A percentile compares a stretch with the other conserved stretches of the same genome.
These are phyloP conservation scores for Glycyrrhiza uralensis DNA, from an alignment of 306 rosid species.

Conservation along the genomic window DNA sequence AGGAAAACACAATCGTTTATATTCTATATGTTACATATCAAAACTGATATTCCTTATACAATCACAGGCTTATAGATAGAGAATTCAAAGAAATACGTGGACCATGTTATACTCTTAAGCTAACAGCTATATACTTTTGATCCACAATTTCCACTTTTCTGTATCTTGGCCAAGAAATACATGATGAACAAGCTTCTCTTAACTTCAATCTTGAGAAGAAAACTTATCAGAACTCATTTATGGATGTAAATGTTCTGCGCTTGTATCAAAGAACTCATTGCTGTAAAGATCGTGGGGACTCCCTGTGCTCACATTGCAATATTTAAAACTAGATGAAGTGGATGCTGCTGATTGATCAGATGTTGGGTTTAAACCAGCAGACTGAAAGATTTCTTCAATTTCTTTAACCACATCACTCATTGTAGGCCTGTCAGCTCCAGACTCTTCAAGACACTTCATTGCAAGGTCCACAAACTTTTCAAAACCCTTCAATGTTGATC, in stretches of 20 bases:
- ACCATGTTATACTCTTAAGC: not conserved
- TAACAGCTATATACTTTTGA: not conserved
- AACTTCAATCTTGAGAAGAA: not conserved
- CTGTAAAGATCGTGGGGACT: slow-evolving; percentile 11
- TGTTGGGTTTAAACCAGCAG: slow-evolving; percentile 26
- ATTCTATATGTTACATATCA: not conserved
- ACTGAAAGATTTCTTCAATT: slow-evolving; percentile 38
- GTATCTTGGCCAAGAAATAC: not conserved
- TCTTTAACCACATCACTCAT: slow-evolving; percentile 59
- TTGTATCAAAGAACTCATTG: slow-evolving; percentile 12
- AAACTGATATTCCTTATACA: not conserved
- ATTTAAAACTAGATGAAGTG: slow-evolving; percentile 24
- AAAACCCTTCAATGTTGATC: slow-evolving; percentile 36
- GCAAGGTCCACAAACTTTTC: slow-evolving; percentile 53
- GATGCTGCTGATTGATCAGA: slow-evolving; percentile 27
- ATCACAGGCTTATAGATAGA: not conserved
- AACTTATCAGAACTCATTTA: not conserved
- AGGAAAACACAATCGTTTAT: not conserved
- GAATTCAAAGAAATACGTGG: not conserved
- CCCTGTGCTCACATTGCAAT: not conserved
- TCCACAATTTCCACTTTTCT: not conserved
- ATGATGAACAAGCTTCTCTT: not conserved
- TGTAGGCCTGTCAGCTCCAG: slow-evolving; percentile 43
- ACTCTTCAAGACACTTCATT: slow-evolving; percentile 44
- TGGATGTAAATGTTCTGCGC: not conserved